These are phyloP conservation scores for Hansenula anomala DNA, from an alignment of 1,139 yeast species.

Conservation along the genomic window DNA sequence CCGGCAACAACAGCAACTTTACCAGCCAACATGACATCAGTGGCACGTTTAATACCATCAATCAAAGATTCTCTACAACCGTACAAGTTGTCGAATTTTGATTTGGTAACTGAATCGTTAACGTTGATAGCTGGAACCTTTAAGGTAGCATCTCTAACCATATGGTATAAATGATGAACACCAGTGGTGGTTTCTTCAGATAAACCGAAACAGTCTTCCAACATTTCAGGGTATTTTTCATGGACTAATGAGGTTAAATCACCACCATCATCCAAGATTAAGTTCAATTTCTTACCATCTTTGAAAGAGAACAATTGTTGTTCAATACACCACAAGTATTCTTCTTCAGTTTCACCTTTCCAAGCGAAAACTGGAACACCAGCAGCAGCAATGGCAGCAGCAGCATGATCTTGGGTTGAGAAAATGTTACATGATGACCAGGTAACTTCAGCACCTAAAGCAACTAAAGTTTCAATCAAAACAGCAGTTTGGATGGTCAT, in stretches of 20 bases:
- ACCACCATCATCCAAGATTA: conserved; percentile 99
- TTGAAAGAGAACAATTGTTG: conserved; percentile 99
- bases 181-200: conserved; percentile 99
- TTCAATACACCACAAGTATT: conserved; percentile 99
- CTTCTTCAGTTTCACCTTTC: conserved; percentile 99
- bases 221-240: conserved; percentile 97
- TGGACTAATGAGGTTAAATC: conserved; percentile 97
- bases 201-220: conserved; percentile 91
- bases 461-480: conserved; percentile 93
- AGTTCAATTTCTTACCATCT: conserved; percentile 92
- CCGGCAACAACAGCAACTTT: conserved; percentile 99
- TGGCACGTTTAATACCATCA: conserved; percentile 99
- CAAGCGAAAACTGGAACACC: conserved; percentile 99
- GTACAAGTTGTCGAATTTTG: conserved; percentile 98
- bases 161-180: conserved; percentile 98
- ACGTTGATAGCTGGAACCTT: conserved; percentile 99
- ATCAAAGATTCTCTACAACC: conserved; percentile 99
- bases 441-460: conserved; percentile 99
- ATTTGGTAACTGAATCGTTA: conserved; percentile 98
- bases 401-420: conserved; percentile 99
- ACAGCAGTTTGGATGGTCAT: conserved; percentile 99
- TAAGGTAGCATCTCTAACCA: conserved; percentile 84
- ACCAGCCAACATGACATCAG: conserved; percentile 99
- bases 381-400: conserved; percentile 99
- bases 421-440: conserved; percentile 99